A percentile compares a stretch with the other conserved stretches of the same genome.
These are phyloP conservation scores for Xerocomus minutiporus DNA, from an alignment of 1,284 basidiomycete genomes.

Conservation along the genomic window DNA sequence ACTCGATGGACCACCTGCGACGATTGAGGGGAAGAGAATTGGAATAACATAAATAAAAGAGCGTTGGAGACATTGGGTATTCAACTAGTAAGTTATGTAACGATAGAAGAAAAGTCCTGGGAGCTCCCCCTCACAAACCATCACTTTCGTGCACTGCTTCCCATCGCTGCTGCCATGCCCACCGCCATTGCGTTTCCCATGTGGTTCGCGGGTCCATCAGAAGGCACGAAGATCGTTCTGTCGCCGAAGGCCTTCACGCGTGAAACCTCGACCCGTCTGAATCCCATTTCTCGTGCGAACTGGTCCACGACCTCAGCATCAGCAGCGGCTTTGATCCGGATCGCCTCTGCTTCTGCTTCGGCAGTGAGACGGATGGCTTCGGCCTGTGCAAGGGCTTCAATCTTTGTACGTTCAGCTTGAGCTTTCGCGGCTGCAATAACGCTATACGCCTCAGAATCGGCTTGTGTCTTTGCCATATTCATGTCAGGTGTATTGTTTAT, in stretches of 20 bases:
- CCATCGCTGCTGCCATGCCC: conserved; percentile 65
- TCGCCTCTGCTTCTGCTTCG: conserved; percentile 67
- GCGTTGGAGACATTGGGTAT: background rate
- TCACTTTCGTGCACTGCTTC: conserved; percentile 35
- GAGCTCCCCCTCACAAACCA: background rate
- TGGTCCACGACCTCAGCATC: conserved; percentile 56
- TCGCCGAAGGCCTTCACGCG: conserved; percentile 63
- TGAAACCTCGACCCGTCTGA: conserved; percentile 60
- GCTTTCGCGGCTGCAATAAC: conserved; percentile 72
- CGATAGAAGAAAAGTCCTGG: background rate
- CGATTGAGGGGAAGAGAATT: background rate
- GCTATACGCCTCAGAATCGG: conserved; percentile 69
- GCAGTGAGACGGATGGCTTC: conserved; percentile 68
- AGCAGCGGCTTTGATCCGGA: conserved; percentile 58
- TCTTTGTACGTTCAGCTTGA: conserved; percentile 61
- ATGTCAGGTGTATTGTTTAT: conserved; percentile 9
- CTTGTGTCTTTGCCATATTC: conserved; percentile 45
- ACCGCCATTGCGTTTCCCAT: conserved; percentile 57
- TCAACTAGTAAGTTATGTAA: background rate
- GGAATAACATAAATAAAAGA: background rate
- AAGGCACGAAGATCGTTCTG: conserved; percentile 68
- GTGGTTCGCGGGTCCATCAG: conserved; percentile 51
- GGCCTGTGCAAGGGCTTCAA: conserved; percentile 70
- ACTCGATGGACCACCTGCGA: background rate
- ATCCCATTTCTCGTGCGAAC: conserved; percentile 73